Evolutionary conservation across 2,329 filamentous ascomycete genomes (phyloP).

Genomic region (Alternaria triticimaculans): DNA sequence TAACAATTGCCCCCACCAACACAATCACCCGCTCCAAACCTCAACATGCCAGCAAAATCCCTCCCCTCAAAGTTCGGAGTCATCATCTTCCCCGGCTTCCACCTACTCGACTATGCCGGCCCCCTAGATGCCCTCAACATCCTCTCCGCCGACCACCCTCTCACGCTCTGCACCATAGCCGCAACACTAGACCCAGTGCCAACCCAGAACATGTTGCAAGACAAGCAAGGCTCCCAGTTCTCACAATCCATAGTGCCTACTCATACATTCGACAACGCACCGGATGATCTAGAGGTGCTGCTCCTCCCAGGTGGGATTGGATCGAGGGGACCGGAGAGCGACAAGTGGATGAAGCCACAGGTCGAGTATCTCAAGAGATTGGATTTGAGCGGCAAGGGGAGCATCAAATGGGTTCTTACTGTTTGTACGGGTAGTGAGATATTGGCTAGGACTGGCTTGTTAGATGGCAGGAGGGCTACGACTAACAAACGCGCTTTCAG

Average conservation of each 20-base stretch:
- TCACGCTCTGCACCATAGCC: constrained; percentile 46
- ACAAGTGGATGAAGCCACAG: constrained; percentile 42
- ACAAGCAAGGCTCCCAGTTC: constrained; percentile 30
- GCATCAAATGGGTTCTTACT: constrained; percentile 64
- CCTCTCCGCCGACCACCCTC: constrained; percentile 33
- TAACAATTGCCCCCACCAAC: neutral
- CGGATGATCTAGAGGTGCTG: constrained; percentile 64
- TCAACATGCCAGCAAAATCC: constrained; percentile 1
- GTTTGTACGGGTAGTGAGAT: constrained; percentile 71
- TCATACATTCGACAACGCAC: constrained; percentile 62
- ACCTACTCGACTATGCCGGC: constrained; percentile 50
- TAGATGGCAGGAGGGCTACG: constrained; percentile 68
- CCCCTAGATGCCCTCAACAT: constrained; percentile 57
- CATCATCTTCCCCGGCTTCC: constrained; percentile 49
- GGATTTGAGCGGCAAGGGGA: constrained; percentile 52
- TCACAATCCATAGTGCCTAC: constrained; percentile 55
- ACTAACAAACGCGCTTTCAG: constrained; percentile 69
- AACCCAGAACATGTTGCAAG: constrained; percentile 26
- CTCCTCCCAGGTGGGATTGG: constrained; percentile 71
- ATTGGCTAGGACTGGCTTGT: constrained; percentile 63
- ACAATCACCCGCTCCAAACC: neutral
- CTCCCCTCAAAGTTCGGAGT: constrained; percentile 40
- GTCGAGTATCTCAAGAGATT: constrained; percentile 55
- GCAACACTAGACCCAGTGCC: constrained; percentile 43
- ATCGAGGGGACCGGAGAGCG: constrained; percentile 36